phyloP scores from a whole-genome alignment of 2,329 filamentous ascomycete genomes.

The Diatrype stigma region DNA sequence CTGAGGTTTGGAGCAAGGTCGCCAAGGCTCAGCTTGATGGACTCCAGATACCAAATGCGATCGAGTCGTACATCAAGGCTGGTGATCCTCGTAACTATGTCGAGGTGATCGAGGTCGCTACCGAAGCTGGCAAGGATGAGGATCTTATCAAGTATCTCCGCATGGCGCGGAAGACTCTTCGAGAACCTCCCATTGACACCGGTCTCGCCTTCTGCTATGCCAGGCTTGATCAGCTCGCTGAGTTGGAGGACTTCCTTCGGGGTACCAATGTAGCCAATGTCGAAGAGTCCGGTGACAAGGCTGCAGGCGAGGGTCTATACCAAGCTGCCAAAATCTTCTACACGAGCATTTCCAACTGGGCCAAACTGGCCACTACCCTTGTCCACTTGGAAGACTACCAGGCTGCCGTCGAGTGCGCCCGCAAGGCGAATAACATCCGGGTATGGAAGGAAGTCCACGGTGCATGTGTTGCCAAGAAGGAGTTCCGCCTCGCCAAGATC shows the following conservation, averaged over 20 bases:
- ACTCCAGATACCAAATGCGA: slow-evolving; percentile 84
- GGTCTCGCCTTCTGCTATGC: slow-evolving; percentile 91
- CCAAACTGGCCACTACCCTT: slow-evolving; percentile 93
- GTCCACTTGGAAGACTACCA: slow-evolving; percentile 98
- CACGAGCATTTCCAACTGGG: slow-evolving; percentile 98
- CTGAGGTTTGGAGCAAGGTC: slow-evolving; percentile 97
- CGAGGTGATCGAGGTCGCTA: slow-evolving; percentile 95
- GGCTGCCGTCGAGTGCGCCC: slow-evolving; percentile 92
- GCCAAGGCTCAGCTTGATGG: slow-evolving; percentile 97
- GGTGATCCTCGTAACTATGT: slow-evolving; percentile 87
- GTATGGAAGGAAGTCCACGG: slow-evolving; percentile 99
- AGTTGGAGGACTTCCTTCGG: slow-evolving; percentile 94
- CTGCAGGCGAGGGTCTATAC: slow-evolving; percentile 88
- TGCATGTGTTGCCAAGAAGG: slow-evolving; percentile 94
- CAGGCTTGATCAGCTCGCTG: slow-evolving; percentile 82
- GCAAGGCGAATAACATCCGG: slow-evolving; percentile 98
- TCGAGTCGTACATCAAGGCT: slow-evolving; percentile 96
- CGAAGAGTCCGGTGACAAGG: slow-evolving; percentile 96
- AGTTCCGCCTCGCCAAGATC: slow-evolving; percentile 97
- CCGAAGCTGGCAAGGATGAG: slow-evolving; percentile 94
- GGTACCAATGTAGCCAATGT: slow-evolving; percentile 92
- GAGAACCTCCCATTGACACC: slow-evolving; percentile 91
- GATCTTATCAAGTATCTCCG: slow-evolving; percentile 94
- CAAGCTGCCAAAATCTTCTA: slow-evolving; percentile 99
- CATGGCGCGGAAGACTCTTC: slow-evolving; percentile 95